Base-by-base conservation (phyloP, 139 green algal genomes). In the Protoeuglena noctilucae region DNA sequence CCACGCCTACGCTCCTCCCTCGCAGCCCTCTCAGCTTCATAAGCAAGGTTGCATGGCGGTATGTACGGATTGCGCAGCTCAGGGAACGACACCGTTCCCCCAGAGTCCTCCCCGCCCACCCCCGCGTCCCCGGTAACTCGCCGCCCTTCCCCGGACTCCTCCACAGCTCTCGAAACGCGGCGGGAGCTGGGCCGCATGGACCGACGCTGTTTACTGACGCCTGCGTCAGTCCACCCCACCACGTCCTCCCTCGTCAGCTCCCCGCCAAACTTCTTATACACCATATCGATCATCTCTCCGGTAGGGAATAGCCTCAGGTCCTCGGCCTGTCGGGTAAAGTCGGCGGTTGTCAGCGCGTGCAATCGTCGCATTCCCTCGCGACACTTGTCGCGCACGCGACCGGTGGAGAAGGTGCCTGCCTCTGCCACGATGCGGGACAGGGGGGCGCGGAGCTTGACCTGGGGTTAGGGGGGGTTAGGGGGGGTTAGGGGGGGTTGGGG, bases 211-310 rank as follows among this genome's bases (percentile, higher is more conserved):
- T n/a, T n/a, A n/a, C n/a, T n/a, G n/a, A n/a, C n/a, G n/a, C n/a
- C n/a, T n/a, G n/a, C n/a, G n/a, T n/a, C n/a, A n/a, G n/a, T n/a
- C 0, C 48, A 56, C 21, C 61, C 68, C 41, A 72, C 29, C 5
- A 76, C 65, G 51, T 77, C 70, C 40, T 60, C 56, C 34, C 72
- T 75, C 2, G 54, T 76, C 2, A 84, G 72, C 67, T 81, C 76
- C 1, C 76, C 76, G 3, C 76, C 76, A 56, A 84, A 81, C 58
- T 76, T 77, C 56, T 79, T 84, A 61, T 81, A 70, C 51, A 84
- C 56, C 30, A 79, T 59, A 19, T 68, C 55, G 27, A 81, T 25
- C 59, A 65, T 59, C 26, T 6, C 26, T 31, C 45, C 41, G 4
- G 47, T 66, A 27, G 68, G 63, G 12, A 59, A 43, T 55, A 71